Percentiles rank a stretch among this genome's conserved stretches.
phyloP scores from a whole-genome alignment of 2,329 filamentous ascomycete genomes.

The Zymoseptoria ardabiliae region DNA sequence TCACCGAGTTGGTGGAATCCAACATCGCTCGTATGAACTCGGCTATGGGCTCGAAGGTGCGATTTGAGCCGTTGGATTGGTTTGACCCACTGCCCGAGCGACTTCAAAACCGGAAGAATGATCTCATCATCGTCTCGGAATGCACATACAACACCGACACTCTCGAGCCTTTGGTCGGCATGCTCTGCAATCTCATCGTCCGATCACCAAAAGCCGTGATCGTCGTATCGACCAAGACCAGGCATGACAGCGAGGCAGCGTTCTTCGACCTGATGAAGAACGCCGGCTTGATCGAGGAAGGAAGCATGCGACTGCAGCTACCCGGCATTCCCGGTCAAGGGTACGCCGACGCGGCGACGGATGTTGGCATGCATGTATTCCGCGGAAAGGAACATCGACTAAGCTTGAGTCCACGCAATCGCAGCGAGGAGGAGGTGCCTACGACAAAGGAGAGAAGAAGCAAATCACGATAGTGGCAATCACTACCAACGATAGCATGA shows the following conservation, averaged over 20 bases:
- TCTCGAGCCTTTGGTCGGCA: conserved; percentile 54
- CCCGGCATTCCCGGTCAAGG: conserved; percentile 29
- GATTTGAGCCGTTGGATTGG: conserved; percentile 57
- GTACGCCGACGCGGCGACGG: conserved; percentile 30
- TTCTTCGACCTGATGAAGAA: conserved; percentile 56
- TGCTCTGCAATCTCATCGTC: conserved; percentile 43
- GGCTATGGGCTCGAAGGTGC: conserved; percentile 36
- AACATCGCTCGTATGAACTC: conserved; percentile 46
- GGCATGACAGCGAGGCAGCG: conserved; percentile 57
- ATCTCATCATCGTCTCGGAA: conserved; percentile 60
- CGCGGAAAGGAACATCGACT: conserved; percentile 26
- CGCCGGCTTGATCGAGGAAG: conserved; percentile 26
- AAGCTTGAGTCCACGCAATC: conserved; percentile 24
- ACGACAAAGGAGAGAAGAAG: conserved; percentile 11
- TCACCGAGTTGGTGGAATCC: conserved; percentile 50
- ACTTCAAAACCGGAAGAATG: conserved; percentile 37
- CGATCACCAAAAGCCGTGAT: conserved; percentile 45
- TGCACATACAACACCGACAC: conserved; percentile 68
- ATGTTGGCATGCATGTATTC: conserved; percentile 30
- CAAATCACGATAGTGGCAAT: conserved; percentile 10
- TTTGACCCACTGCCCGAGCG: conserved; percentile 41
- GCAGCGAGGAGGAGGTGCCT: conserved; percentile 24
- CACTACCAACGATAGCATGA: not conserved
- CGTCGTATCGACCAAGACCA: conserved; percentile 58
- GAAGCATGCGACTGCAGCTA: conserved; percentile 23